These are phyloP conservation scores for Dorcoceras hygrometricum DNA, from an alignment of 257 asterid genomes.

Conservation along the genomic window DNA sequence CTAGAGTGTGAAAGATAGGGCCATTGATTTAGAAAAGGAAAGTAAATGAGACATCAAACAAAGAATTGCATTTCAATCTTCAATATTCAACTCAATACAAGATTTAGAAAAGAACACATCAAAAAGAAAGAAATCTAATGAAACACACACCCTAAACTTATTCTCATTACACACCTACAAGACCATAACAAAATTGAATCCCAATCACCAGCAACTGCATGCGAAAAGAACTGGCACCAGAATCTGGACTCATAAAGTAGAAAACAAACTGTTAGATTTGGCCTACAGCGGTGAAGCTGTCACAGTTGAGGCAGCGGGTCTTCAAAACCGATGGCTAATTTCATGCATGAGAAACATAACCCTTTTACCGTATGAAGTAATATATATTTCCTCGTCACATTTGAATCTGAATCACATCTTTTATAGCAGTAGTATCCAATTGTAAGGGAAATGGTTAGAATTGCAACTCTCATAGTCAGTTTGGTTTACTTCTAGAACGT, in stretches of 20 bases:
- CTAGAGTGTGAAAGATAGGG: too few relatives aligned
- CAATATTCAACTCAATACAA: too few relatives aligned
- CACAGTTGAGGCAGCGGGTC: conserved; percentile 72
- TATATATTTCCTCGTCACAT: conserved; percentile 55
- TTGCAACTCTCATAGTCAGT: conserved; percentile 63
- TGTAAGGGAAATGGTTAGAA: conserved; percentile 58
- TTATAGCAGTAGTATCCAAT: conserved; percentile 79
- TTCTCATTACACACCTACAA: conserved; percentile 32
- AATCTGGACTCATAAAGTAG: conserved; percentile 38
- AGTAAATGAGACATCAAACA: too few relatives aligned
- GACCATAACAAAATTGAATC: conserved; percentile 46
- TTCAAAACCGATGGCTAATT: conserved; percentile 54
- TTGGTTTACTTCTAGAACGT: conserved; percentile 81
- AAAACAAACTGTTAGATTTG: conserved; percentile 22
- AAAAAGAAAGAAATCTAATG: too few relatives aligned
- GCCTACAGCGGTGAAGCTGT: conserved; percentile 36
- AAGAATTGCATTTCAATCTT: too few relatives aligned
- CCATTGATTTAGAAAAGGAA: too few relatives aligned
- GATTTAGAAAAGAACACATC: too few relatives aligned
- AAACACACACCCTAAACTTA: too few relatives aligned
- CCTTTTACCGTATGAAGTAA: conserved; percentile 89
- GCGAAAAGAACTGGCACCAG: conserved; percentile 53
- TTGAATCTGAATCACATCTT: conserved; percentile 90
- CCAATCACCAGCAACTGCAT: conserved; percentile 59
- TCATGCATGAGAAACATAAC: conserved; percentile 80